Conservation (phyloP, 306 rosid species). For the barrel medic (Medicago truncatula) region MtrunA17r5.0-ANR NC_053044.1:49709001-49709500, state of each 20-base stretch:
- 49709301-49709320: background rate
- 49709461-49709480: constrained; percentile 41
- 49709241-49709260: background rate
- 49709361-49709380: constrained; percentile 16
- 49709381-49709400: constrained; percentile 40
- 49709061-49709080: too few relatives aligned
- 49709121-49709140: too few relatives aligned
- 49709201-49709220: too few relatives aligned
- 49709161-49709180: too few relatives aligned
- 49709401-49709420: constrained; percentile 44
- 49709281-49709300: constrained; percentile 13
- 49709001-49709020: too few relatives aligned
- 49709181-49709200: too few relatives aligned
- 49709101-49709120: too few relatives aligned
- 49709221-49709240: too few relatives aligned
- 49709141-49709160: too few relatives aligned
- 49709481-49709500: constrained; percentile 41
- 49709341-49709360: constrained; percentile 13
- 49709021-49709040: too few relatives aligned
- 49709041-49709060: too few relatives aligned
- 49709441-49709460: constrained; percentile 45
- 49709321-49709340: background rate
- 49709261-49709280: background rate
- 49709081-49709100: too few relatives aligned
- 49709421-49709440: constrained; percentile 28